These are phyloP conservation scores for Camellia lanceoleosa DNA, from an alignment of 148 eudicot species.

Conservation along the genomic window DNA sequence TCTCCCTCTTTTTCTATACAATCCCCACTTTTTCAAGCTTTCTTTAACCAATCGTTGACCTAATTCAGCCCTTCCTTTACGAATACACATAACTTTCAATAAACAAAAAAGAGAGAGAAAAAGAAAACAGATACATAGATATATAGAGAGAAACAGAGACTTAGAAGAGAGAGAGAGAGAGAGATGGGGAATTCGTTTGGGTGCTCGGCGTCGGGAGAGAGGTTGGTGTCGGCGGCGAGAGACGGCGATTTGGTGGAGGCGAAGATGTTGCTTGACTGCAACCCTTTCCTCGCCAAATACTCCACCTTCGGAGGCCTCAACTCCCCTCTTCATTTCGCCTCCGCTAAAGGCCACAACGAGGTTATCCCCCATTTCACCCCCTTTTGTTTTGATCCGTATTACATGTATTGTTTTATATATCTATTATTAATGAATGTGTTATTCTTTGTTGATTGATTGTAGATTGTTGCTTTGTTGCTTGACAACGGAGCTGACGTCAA, in stretches of 20 bases:
- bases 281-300: slow-evolving; percentile 89
- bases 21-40: not conserved
- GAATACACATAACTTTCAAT: not conserved
- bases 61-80: not conserved
- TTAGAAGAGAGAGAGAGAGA: not conserved
- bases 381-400: not conserved
- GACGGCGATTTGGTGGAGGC: slow-evolving; percentile 96
- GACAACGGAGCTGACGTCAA: slow-evolving; percentile 98
- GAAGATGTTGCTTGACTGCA: slow-evolving; percentile 83
- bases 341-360: slow-evolving; percentile 94
- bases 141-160: not conserved
- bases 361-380: slow-evolving; percentile 21
- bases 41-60: slow-evolving; percentile 23
- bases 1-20: no score
- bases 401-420: not conserved
- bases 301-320: slow-evolving; percentile 97
- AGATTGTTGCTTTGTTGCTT: slow-evolving; percentile 92
- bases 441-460: slow-evolving; percentile 23
- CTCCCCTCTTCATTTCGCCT: slow-evolving; percentile 96
- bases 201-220: slow-evolving; percentile 97
- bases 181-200: slow-evolving; percentile 96
- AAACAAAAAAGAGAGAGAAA: no score
- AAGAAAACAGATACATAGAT: no score
- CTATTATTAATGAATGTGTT: not conserved
- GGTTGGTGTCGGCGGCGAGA: slow-evolving; percentile 96